A percentile compares a stretch with the other conserved stretches of the same genome.
Evolutionary conservation across 768 basidiomycete species (phyloP).

Genomic region (Tulasnella sp.): DNA sequence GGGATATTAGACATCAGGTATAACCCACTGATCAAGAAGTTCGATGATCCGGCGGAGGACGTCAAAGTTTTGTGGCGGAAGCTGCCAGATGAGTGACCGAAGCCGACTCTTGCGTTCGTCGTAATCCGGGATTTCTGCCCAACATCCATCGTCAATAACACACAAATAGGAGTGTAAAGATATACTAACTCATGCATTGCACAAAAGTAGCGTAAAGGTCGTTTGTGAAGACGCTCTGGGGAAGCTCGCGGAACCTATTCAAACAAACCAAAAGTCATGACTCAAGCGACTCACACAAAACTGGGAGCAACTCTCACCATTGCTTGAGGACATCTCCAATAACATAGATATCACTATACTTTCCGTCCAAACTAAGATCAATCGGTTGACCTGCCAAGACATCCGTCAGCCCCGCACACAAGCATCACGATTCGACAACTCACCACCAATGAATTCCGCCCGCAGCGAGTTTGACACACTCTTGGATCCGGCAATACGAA

Average conservation of each 20-base stretch:
- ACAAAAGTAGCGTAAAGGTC: constrained; percentile 56
- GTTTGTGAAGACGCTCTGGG: constrained; percentile 66
- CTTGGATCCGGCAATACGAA: constrained; percentile 70
- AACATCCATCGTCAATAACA: not conserved
- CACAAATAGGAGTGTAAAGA: not conserved
- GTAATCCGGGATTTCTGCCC: constrained; percentile 56
- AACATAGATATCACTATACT: constrained; percentile 56
- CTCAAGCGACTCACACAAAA: not conserved
- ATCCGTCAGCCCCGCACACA: not conserved
- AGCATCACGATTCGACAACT: constrained; percentile 6
- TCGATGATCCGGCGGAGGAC: constrained; percentile 67
- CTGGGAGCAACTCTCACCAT: constrained; percentile 35
- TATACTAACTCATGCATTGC: constrained; percentile 50
- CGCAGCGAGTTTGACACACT: constrained; percentile 56
- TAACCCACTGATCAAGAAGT: constrained; percentile 60
- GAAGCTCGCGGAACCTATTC: constrained; percentile 47
- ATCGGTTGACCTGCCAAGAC: constrained; percentile 12
- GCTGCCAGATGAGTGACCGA: constrained; percentile 50
- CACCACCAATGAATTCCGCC: constrained; percentile 64
- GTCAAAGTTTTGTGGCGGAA: constrained; percentile 66
- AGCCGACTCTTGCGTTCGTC: constrained; percentile 52
- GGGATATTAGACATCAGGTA: constrained; percentile 8
- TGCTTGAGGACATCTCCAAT: constrained; percentile 74
- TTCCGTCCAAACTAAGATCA: constrained; percentile 26
- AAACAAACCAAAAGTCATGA: not conserved